phyloP scores from a whole-genome alignment of 2,329 filamentous ascomycete genomes.

The Lasiodiplodia theobromae region DNA sequence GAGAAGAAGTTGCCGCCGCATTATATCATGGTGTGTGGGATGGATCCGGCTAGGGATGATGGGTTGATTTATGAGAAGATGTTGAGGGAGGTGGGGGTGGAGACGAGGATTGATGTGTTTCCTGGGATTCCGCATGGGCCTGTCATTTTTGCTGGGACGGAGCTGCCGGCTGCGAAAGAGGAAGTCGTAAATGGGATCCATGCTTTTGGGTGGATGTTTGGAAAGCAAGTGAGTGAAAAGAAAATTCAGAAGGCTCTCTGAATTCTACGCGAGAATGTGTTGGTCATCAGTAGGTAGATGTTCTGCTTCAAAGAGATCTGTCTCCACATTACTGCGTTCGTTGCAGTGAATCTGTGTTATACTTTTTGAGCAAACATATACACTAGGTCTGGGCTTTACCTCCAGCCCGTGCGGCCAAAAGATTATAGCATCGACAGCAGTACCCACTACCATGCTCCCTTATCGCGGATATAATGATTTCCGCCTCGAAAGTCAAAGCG shows the following conservation, averaged over 20 bases:
- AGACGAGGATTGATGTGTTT: conserved; percentile 31
- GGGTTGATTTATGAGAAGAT: conserved; percentile 30
- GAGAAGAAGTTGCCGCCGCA: conserved; percentile 22
- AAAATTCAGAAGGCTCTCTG: not conserved
- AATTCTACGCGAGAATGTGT: too few relatives aligned
- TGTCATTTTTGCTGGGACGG: conserved; percentile 8
- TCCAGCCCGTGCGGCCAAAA: too few relatives aligned
- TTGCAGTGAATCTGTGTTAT: too few relatives aligned
- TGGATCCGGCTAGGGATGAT: conserved; percentile 32
- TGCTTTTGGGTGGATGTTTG: conserved; percentile 30
- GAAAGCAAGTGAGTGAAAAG: not conserved
- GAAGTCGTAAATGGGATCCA: conserved; percentile 18
- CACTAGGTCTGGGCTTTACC: too few relatives aligned
- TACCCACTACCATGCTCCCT: too few relatives aligned
- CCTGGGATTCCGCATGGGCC: conserved; percentile 31
- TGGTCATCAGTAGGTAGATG: too few relatives aligned
- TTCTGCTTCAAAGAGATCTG: too few relatives aligned
- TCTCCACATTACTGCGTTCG: too few relatives aligned
- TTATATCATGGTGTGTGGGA: conserved; percentile 32
- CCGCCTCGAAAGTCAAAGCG: too few relatives aligned
- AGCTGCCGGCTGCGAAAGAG: conserved; percentile 20
- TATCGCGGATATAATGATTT: too few relatives aligned
- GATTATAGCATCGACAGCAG: too few relatives aligned
- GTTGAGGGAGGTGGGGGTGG: conserved; percentile 30
- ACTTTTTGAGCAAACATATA: too few relatives aligned